Conservation (phyloP, 495 filamentous ascomycete genomes). For the Bombardia bombarda region DNA sequence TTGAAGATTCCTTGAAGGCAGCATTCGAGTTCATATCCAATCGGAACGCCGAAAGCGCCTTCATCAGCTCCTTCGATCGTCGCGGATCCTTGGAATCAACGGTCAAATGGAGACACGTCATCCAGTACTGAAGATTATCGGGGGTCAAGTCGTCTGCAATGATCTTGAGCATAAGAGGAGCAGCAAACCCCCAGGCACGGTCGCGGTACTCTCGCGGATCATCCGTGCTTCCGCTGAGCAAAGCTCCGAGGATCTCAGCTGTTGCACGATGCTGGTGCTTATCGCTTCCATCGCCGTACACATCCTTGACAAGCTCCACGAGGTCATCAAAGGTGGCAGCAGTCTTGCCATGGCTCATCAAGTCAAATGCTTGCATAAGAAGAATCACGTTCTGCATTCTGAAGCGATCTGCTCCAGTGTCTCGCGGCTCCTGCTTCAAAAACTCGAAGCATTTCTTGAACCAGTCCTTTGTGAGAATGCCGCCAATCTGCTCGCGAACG, state of each 20-base stretch:
- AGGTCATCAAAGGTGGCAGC: constrained; percentile 79
- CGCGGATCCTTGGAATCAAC: constrained; percentile 74
- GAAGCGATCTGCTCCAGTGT: constrained; percentile 76
- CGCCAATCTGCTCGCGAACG: constrained; percentile 73
- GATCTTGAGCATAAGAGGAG: constrained; percentile 79
- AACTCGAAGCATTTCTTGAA: constrained; percentile 81
- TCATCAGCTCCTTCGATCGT: constrained; percentile 75
- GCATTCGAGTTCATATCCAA: constrained; percentile 93
- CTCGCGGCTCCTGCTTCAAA: constrained; percentile 93
- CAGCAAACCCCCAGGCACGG: constrained; percentile 77
- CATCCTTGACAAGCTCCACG: constrained; percentile 61
- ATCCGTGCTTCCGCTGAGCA: constrained; percentile 69
- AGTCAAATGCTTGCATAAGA: constrained; percentile 79
- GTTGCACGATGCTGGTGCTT: constrained; percentile 98
- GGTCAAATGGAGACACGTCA: constrained; percentile 81
- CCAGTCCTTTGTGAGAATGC: constrained; percentile 73
- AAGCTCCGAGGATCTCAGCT: constrained; percentile 82
- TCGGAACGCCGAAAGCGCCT: constrained; percentile 75
- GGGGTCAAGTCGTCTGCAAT: constrained; percentile 87
- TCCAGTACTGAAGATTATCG: constrained; percentile 92
- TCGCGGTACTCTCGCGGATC: constrained; percentile 59
- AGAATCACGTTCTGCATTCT: constrained; percentile 77
- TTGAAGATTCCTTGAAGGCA: constrained; percentile 97
- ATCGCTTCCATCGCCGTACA: constrained; percentile 87
- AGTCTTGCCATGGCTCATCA: constrained; percentile 69